phyloP scores from a whole-genome alignment of 164 flowering plant species.

The Umbilicus rupestris region DNA sequence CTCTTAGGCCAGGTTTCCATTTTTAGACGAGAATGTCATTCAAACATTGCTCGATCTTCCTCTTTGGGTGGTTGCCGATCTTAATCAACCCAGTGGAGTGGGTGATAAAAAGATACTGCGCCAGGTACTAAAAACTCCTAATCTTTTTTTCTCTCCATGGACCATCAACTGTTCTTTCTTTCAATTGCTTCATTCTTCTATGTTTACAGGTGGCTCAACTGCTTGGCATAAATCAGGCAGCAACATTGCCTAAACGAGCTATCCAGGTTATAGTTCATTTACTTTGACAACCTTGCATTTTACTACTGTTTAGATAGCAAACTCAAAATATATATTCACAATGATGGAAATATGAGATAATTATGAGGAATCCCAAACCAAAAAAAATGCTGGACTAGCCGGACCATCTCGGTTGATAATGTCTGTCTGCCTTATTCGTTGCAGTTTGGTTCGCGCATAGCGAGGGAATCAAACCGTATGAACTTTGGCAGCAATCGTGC shows the following conservation, averaged over 20 bases:
- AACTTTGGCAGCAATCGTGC: conserved; percentile 96
- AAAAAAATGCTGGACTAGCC: too few relatives aligned
- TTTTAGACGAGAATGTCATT: conserved; percentile 94
- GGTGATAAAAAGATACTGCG: conserved; percentile 96
- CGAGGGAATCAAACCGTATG: conserved; percentile 84
- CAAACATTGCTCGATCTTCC: conserved; percentile 66
- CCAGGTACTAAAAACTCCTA: conserved; percentile 47
- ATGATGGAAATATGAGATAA: too few relatives aligned
- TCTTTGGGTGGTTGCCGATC: conserved; percentile 80
- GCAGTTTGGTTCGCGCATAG: conserved; percentile 95
- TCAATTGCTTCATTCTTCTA: background rate
- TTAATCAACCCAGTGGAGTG: conserved; percentile 69
- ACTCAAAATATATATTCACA: too few relatives aligned
- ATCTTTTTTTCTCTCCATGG: conserved; percentile 5
- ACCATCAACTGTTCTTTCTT: background rate
- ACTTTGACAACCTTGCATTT: too few relatives aligned
- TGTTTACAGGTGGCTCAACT: conserved; percentile 54
- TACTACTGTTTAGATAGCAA: too few relatives aligned
- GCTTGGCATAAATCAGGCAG: conserved; percentile 63
- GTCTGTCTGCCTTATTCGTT: background rate
- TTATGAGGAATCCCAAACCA: too few relatives aligned
- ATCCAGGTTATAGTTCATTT: conserved; percentile 51
- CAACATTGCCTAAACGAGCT: conserved; percentile 81
- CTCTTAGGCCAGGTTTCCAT: conserved; percentile 84
- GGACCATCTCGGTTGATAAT: too few relatives aligned